phyloP scores from a whole-genome alignment of 176 grass and related monocot species.

The Eleusine coracana region DNA sequence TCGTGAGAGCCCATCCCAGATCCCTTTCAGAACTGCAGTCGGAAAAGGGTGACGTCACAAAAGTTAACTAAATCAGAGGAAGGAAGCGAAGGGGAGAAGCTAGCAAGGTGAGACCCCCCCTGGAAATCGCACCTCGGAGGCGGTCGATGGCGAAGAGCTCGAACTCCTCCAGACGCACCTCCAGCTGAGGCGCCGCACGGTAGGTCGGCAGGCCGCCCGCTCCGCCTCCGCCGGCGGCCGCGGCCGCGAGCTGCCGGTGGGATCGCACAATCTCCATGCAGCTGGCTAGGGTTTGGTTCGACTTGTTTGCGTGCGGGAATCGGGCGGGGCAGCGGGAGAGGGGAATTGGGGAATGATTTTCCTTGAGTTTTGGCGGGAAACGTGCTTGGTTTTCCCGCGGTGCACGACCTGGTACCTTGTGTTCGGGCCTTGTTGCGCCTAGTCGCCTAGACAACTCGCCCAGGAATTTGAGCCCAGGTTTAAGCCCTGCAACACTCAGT shows the following conservation, averaged over 20 bases:
- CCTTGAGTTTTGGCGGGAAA: conserved; percentile 42
- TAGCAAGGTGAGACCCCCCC: neutral
- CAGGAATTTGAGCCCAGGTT: too few relatives aligned
- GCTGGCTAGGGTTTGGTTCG: neutral
- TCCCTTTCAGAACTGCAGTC: conserved; percentile 78
- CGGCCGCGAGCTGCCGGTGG: conserved; percentile 54
- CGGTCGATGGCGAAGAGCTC: conserved; percentile 92
- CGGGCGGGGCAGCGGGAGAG: neutral
- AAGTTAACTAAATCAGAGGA: conserved; percentile 6
- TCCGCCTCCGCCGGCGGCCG: neutral
- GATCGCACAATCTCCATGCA: conserved; percentile 91
- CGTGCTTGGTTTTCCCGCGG: conserved; percentile 19
- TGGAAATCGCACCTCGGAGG: conserved; percentile 62
- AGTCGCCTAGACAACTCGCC: too few relatives aligned
- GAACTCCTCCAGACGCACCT: conserved; percentile 93
- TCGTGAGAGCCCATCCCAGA: conserved; percentile 84
- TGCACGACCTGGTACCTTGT: too few relatives aligned
- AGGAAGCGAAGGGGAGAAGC: neutral
- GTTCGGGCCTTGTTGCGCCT: too few relatives aligned
- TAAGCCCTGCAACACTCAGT: too few relatives aligned
- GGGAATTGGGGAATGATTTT: neutral
- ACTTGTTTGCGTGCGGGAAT: neutral
- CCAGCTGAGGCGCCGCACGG: conserved; percentile 69
- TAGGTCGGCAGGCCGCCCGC: conserved; percentile 62
- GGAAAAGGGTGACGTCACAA: neutral